Conservation (phyloP, 2,329 filamentous ascomycete genomes). For the Elsinoe arachidis region DNA sequence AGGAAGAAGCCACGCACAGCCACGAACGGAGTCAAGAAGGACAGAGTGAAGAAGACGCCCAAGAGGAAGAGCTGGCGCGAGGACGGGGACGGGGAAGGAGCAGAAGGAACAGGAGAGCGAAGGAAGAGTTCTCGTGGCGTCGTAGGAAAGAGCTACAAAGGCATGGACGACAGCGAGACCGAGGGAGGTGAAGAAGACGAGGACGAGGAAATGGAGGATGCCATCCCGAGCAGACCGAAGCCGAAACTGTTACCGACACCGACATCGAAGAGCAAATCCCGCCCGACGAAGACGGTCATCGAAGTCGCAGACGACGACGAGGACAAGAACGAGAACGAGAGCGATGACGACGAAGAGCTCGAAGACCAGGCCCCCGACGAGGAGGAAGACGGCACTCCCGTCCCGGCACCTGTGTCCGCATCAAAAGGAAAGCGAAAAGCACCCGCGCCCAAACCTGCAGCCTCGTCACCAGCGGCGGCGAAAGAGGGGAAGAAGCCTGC, state of each 20-base stretch:
- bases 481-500: neutral
- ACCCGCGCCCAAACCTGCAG: too few relatives aligned
- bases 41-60: conserved; percentile 27
- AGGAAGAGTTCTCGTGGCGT: conserved; percentile 36
- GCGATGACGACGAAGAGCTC: too few relatives aligned
- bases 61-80: conserved; percentile 30
- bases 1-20: conserved; percentile 24
- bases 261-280: conserved; percentile 15
- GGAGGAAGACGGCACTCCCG: conserved; percentile 13
- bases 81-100: conserved; percentile 21
- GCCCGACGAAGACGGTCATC: conserved; percentile 16
- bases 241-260: neutral
- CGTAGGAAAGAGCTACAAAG: conserved; percentile 37
- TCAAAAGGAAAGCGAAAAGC: too few relatives aligned
- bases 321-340: conserved; percentile 13
- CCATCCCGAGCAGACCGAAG: too few relatives aligned
- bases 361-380: conserved; percentile 16
- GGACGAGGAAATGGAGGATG: conserved; percentile 22
- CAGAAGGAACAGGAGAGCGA: conserved; percentile 32
- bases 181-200: conserved; percentile 25
- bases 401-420: neutral
- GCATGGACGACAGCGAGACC: conserved; percentile 36
- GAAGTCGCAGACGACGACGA: conserved; percentile 6
- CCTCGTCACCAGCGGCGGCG: too few relatives aligned
- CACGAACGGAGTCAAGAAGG: conserved; percentile 20